A percentile compares a stretch with the other conserved stretches of the same genome.
Evolutionary conservation across 2,329 filamentous ascomycete species (phyloP).

Genomic region (Cladosporium sp.): DNA sequence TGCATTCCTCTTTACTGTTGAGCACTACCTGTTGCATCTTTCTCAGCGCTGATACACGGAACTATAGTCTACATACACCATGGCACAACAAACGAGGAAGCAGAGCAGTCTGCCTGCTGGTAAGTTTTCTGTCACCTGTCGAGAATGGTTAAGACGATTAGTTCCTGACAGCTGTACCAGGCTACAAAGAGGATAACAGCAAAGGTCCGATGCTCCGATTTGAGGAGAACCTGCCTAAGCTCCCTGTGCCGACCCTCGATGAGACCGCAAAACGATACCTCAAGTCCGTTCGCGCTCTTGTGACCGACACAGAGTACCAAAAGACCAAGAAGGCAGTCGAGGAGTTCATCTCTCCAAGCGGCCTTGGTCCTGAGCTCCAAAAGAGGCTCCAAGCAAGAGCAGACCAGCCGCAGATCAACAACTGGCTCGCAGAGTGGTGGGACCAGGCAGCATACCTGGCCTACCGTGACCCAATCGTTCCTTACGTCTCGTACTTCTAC

Average conservation of each 20-base stretch:
- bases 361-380: slow-evolving; percentile 77
- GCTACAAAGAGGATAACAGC: slow-evolving; percentile 73
- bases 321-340: slow-evolving; percentile 76
- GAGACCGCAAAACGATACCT: slow-evolving; percentile 78
- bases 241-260: slow-evolving; percentile 77
- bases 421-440: slow-evolving; percentile 99
- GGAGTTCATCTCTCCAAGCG: slow-evolving; percentile 84
- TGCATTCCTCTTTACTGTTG: not conserved
- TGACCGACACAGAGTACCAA: slow-evolving; percentile 64
- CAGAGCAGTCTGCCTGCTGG: slow-evolving; percentile 45
- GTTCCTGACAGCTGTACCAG: slow-evolving; percentile 38
- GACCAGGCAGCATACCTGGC: slow-evolving; percentile 87
- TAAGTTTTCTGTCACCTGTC: slow-evolving; percentile 26
- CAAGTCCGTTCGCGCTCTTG: slow-evolving; percentile 71
- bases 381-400: slow-evolving; percentile 77
- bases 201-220: slow-evolving; percentile 80
- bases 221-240: slow-evolving; percentile 75
- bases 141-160: not conserved
- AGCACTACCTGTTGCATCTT: not conserved
- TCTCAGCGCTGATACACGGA: not conserved
- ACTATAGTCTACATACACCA: slow-evolving; percentile 17
- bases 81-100: slow-evolving; percentile 36
- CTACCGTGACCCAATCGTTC: slow-evolving; percentile 93
- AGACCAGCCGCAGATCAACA: slow-evolving; percentile 75
- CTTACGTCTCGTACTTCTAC: slow-evolving; percentile 99